Evolutionary conservation across 441 rosid species (phyloP).

Genomic region (Gossypium gossypioides): DNA sequence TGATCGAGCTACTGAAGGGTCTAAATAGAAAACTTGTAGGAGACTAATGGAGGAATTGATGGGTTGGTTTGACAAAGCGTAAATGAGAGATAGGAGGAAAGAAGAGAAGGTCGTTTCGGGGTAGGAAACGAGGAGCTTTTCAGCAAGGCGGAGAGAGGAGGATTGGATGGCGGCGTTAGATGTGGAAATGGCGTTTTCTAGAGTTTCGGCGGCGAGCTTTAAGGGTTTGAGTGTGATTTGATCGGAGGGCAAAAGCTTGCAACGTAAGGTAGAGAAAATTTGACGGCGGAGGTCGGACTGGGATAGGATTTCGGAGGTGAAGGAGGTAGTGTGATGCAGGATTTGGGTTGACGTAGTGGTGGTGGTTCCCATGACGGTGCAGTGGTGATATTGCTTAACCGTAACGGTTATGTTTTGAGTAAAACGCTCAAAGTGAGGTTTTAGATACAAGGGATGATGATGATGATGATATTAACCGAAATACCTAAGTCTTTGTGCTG

Average conservation of each 20-base stretch:
- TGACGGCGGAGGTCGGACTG: conserved; percentile 31
- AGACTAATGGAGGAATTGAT: conserved; percentile 29
- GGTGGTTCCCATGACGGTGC: not conserved
- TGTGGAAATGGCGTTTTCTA: conserved; percentile 39
- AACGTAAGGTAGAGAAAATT: conserved; percentile 29
- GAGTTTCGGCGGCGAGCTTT: conserved; percentile 33
- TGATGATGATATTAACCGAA: not conserved
- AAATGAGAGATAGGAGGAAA: conserved; percentile 41
- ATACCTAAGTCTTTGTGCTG: not conserved
- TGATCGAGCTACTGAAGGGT: conserved; percentile 42
- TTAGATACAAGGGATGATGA: not conserved
- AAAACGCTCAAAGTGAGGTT: not conserved
- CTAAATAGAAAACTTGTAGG: conserved; percentile 29
- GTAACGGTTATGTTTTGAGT: not conserved
- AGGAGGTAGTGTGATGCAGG: conserved; percentile 26
- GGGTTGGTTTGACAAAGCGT: conserved; percentile 33
- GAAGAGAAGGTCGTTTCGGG: conserved; percentile 31
- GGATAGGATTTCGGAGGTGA: conserved; percentile 29
- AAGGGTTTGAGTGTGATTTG: conserved; percentile 26
- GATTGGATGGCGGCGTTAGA: conserved; percentile 20
- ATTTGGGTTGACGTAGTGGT: conserved; percentile 21
- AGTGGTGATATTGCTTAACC: not conserved
- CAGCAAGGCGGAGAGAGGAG: conserved; percentile 43
- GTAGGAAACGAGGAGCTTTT: conserved; percentile 37
- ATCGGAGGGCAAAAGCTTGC: conserved; percentile 16